Evolutionary conservation across 495 filamentous ascomycete species (phyloP).

Genomic region (Penicillium subrubescens): DNA sequence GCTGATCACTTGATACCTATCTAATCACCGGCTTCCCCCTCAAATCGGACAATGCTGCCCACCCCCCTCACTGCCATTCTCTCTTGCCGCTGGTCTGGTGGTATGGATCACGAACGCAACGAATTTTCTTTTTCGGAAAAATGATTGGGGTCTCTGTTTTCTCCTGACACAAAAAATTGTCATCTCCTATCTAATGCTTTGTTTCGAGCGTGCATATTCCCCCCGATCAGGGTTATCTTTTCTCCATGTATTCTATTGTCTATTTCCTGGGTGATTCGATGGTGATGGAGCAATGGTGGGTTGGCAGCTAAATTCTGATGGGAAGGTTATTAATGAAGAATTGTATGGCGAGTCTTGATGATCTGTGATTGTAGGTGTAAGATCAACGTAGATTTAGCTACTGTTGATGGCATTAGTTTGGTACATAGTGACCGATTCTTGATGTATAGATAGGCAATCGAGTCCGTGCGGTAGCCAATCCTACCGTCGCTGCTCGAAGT

Average conservation of each 20-base stretch:
- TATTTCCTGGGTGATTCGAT: conserved; percentile 5
- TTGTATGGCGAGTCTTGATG: not conserved
- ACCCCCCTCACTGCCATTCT: conserved; percentile 10
- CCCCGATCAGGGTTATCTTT: conserved; percentile 27
- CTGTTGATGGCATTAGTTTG: not conserved
- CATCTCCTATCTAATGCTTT: conserved; percentile 37
- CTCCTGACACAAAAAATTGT: conserved; percentile 34
- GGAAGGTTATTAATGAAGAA: not conserved
- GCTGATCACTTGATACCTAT: not conserved
- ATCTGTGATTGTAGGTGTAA: not conserved
- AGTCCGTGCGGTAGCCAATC: not conserved
- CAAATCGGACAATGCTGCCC: conserved; percentile 6
- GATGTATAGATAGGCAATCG: not conserved
- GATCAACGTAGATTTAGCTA: not conserved
- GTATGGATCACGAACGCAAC: conserved; percentile 51
- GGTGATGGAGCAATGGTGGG: conserved; percentile 10
- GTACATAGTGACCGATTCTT: not conserved
- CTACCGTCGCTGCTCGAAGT: not conserved
- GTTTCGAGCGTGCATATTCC: conserved; percentile 48
- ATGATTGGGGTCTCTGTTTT: conserved; percentile 10
- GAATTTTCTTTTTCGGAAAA: conserved; percentile 41
- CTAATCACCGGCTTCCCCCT: not conserved
- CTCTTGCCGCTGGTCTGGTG: conserved; percentile 32
- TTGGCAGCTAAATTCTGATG: conserved; percentile 4
- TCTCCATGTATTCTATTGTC: conserved; percentile 43